Base-by-base conservation (phyloP, 495 filamentous ascomycete genomes). In the Xylaria cubensis region DNA sequence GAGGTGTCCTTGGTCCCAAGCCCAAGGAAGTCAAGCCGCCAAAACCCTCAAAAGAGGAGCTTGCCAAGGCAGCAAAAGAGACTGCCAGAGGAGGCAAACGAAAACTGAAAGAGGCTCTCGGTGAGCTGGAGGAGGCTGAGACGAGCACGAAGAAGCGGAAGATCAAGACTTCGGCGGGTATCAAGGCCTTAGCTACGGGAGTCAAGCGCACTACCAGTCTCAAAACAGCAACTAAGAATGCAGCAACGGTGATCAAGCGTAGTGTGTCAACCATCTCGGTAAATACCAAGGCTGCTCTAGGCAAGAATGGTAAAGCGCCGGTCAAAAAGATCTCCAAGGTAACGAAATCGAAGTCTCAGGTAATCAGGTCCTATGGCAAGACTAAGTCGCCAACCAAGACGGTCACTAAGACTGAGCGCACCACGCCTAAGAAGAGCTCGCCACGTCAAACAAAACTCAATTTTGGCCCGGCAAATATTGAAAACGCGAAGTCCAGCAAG, bases 1-100 rank as follows among this genome's bases (percentile, higher is more conserved):
- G 93, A 71, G 93, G 93, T 56, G 88, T 94, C 44, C 84, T 97
- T 51, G 93, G 93, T 3, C 91, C 91, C 6, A 92, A 90, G 71
- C 88, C 90, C 51, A 92, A 85, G 75, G 88, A 88, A 74, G 84
- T 77, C 65, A 87, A 85, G 78, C 80, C 72, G 39, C 82, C 80
- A 56, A 84, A 83, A 74, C 70, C 70, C 15, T 74, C 81, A 7
- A 83, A 80, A 62, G 75, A 76, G 26, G 71, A 69, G 36, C 9
- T 67, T 8, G 55, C 68, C 69, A 79, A 74, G 77, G 75, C 74
- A 39, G 74, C n/a, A 51, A 73, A 75, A 8, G 72, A 85, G 75
- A 42, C 2, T 0, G 77, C 76, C 17, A 83, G 79, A 21, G 64
- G 70, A 9, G 73, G 76, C 55, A 86, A 86, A 75, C 76, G 84